Percentiles rank a stretch among this genome's conserved stretches.
Conservation (phyloP, 495 filamentous ascomycete genomes). For the Talaromyces liani region DNA sequence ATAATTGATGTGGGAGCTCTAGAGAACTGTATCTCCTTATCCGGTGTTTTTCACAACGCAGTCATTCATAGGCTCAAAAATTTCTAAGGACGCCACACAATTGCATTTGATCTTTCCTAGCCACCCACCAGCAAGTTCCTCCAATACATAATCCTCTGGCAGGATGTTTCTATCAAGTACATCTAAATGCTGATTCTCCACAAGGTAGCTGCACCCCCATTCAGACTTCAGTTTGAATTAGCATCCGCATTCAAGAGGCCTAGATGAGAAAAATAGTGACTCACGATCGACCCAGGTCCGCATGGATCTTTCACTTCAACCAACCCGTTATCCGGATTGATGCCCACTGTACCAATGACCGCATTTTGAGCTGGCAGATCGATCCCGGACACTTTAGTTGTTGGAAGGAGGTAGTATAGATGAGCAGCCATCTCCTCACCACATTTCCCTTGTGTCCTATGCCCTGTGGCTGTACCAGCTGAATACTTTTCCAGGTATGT, state of each 20-base stretch:
- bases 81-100: not conserved
- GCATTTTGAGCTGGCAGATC: not conserved
- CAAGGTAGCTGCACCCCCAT: conserved; percentile 11
- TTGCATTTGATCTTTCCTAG: conserved; percentile 4
- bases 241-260: not conserved
- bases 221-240: not conserved
- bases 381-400: not conserved
- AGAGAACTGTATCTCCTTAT: not conserved
- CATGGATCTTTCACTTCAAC: not conserved
- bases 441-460: conserved; percentile 9
- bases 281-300: not conserved
- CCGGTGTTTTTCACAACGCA: not conserved
- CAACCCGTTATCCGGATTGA: not conserved
- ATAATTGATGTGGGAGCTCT: too few species aligned
- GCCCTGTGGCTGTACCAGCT: not conserved
- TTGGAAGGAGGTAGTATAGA: conserved; percentile 9
- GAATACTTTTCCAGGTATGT: not conserved
- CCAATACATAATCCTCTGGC: not conserved
- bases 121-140: conserved; percentile 1
- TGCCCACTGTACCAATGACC: not conserved
- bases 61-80: not conserved
- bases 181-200: not conserved
- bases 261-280: not conserved
- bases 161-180: not conserved
- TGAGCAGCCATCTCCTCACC: conserved; percentile 12